phyloP scores from a whole-genome alignment of 176 grass and related monocot genomes.

The Ampelocalamus luodianensis region DNA sequence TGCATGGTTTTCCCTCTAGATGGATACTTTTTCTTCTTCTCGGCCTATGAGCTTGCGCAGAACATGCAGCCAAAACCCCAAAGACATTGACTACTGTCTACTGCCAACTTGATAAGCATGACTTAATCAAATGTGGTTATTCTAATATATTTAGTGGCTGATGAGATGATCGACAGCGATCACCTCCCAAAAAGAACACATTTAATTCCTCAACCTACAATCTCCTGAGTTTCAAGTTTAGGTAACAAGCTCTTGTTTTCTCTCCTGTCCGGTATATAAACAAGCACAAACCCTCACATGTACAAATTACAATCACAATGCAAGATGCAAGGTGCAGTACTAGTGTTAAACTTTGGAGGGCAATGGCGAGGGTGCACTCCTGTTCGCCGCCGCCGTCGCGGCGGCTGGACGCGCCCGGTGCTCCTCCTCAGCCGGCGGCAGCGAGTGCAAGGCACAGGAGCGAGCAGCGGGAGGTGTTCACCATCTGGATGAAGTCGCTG shows the following conservation, averaged over 20 bases:
- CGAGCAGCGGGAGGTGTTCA: constrained; percentile 70
- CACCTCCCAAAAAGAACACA: background rate
- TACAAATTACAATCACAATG: background rate
- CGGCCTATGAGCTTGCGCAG: background rate
- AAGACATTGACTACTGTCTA: background rate
- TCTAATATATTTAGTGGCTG: background rate
- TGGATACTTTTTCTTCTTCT: background rate
- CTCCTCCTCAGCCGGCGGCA: background rate
- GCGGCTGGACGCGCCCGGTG: constrained; percentile 8
- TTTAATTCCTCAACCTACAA: background rate
- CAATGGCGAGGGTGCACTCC: constrained; percentile 53
- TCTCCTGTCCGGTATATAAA: background rate
- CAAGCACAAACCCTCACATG: background rate
- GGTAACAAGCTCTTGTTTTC: too few relatives aligned
- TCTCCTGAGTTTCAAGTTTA: too few relatives aligned
- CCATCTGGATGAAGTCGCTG: constrained; percentile 93
- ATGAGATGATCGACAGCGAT: background rate
- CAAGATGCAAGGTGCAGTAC: background rate
- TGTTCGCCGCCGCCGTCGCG: background rate
- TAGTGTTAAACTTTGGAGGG: constrained; percentile 26
- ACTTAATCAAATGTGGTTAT: constrained; percentile 19
- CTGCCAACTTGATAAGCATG: constrained; percentile 41
- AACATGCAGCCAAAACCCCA: background rate
- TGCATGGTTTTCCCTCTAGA: background rate
- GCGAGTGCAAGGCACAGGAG: constrained; percentile 25